These are phyloP conservation scores for Atkinsonella texensis DNA, from an alignment of 2,329 filamentous ascomycete species.

Conservation along the genomic window DNA sequence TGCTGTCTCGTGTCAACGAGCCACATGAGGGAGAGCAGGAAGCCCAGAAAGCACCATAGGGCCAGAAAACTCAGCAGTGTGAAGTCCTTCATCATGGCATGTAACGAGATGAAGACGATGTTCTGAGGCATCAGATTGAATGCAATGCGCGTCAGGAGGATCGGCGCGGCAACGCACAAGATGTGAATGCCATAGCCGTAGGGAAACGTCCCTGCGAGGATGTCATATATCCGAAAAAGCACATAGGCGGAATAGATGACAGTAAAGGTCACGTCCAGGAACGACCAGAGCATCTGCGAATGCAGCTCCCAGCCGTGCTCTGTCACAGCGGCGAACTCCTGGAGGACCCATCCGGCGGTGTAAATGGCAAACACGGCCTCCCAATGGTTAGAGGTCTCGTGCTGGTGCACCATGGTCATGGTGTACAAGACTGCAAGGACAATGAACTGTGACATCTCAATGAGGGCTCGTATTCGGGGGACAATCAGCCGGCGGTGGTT, in stretches of 20 bases:
- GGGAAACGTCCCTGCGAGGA: constrained; percentile 30
- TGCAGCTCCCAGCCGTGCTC: constrained; percentile 58
- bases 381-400: constrained; percentile 32
- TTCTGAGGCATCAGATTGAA: constrained; percentile 66
- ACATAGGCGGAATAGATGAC: constrained; percentile 51
- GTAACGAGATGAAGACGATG: constrained; percentile 61
- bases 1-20: constrained; percentile 27
- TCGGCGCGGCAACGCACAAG: constrained; percentile 52
- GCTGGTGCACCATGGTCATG: constrained; percentile 48
- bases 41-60: constrained; percentile 58
- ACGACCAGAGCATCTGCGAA: constrained; percentile 64
- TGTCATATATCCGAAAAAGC: constrained; percentile 44
- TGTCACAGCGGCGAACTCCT: constrained; percentile 51
- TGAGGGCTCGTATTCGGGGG: constrained; percentile 51
- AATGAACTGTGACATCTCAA: constrained; percentile 56
- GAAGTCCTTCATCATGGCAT: constrained; percentile 66
- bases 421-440: constrained; percentile 51
- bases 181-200: constrained; percentile 50
- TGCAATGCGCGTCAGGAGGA: constrained; percentile 58
- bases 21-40: constrained; percentile 59
- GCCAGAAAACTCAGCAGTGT: constrained; percentile 53
- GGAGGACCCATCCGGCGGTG: constrained; percentile 53
- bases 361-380: constrained; percentile 54
- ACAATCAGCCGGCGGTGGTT: constrained; percentile 65
- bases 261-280: constrained; percentile 59